phyloP scores from a whole-genome alignment of 1,284 basidiomycete species.

The Ceratobasidium sp. region DNA sequence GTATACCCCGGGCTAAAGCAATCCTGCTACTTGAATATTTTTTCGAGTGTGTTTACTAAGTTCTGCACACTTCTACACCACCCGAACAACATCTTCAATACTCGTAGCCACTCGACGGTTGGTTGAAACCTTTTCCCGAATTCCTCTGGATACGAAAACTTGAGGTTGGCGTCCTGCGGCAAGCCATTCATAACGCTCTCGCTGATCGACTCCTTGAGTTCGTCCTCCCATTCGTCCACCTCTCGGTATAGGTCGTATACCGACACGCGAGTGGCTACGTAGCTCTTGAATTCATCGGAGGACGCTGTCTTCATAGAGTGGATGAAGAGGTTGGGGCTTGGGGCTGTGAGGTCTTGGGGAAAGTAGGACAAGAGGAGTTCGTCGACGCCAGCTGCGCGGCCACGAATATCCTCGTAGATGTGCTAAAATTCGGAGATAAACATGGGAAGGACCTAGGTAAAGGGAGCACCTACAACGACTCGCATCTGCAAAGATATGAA shows the following conservation, averaged over 20 bases:
- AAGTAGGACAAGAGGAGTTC: slow-evolving; percentile 23
- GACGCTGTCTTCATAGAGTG: slow-evolving; percentile 1
- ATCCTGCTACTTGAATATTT: slow-evolving; percentile 4
- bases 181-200: slow-evolving; percentile 31
- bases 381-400: slow-evolving; percentile 19
- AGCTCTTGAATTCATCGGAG: slow-evolving; percentile 12
- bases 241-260: slow-evolving; percentile 7
- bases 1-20: neutral
- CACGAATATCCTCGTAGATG: slow-evolving; percentile 27
- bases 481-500: slow-evolving; percentile 12
- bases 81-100: slow-evolving; percentile 10
- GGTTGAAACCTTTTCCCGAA: slow-evolving; percentile 23
- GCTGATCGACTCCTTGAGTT: slow-evolving; percentile 10
- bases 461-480: slow-evolving; percentile 2
- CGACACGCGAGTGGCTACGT: neutral
- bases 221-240: slow-evolving; percentile 26
- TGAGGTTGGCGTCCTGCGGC: neutral
- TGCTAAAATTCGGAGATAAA: slow-evolving; percentile 1
- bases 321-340: slow-evolving; percentile 8
- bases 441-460: neutral
- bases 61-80: slow-evolving; percentile 28
- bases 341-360: slow-evolving; percentile 3
- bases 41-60: slow-evolving; percentile 1
- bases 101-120: neutral
- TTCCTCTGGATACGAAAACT: slow-evolving; percentile 23